phyloP scores from a whole-genome alignment of 2,329 filamentous ascomycete genomes.

The Chalaropsis thielavioides region DNA sequence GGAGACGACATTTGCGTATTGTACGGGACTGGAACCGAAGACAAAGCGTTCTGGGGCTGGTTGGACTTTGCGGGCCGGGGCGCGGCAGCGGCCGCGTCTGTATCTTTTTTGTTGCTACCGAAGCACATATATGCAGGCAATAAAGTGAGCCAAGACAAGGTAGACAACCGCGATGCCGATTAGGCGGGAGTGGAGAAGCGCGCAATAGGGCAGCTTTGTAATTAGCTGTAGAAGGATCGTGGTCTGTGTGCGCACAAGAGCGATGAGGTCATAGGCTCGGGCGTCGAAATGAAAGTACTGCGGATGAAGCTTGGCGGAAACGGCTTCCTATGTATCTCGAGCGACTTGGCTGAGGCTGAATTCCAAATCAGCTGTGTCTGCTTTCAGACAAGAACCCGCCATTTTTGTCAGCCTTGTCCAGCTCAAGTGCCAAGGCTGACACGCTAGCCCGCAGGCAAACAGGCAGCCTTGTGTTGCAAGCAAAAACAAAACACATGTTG shows the following conservation, averaged over 20 bases:
- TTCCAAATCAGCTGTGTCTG: background rate
- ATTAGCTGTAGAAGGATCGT: background rate
- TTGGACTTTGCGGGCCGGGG: slow-evolving; percentile 22
- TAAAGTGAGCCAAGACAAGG: background rate
- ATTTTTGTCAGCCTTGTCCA: background rate
- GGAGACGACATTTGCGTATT: background rate
- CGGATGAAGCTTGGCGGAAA: background rate
- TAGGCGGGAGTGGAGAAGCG: background rate
- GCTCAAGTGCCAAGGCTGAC: background rate
- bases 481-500: too few relatives aligned
- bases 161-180: background rate
- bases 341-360: background rate
- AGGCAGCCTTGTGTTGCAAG: background rate
- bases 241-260: too few relatives aligned
- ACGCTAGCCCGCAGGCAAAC: background rate
- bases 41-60: slow-evolving; percentile 17
- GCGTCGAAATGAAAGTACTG: too few relatives aligned
- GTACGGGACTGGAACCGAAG: background rate
- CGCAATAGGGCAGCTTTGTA: too few relatives aligned
- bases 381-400: background rate
- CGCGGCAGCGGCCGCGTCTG: slow-evolving; percentile 21
- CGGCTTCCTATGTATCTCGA: background rate
- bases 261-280: background rate
- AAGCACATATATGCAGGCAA: slow-evolving; percentile 32
- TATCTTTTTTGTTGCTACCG: slow-evolving; percentile 30